phyloP scores from a whole-genome alignment of 441 rosid species.

The Gossypium davidsonii region DNA sequence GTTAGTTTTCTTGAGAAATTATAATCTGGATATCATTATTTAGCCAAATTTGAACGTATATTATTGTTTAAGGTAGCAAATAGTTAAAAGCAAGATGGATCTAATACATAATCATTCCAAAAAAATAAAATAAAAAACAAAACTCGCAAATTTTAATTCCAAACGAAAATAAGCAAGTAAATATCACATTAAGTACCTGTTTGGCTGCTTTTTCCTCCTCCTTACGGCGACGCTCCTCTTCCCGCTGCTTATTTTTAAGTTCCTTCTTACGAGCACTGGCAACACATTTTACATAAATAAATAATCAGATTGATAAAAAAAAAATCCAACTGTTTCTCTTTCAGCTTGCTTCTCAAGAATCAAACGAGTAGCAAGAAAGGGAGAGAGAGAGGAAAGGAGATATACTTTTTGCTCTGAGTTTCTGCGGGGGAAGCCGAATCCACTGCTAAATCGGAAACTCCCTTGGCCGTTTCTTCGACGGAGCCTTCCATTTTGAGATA shows the following conservation, averaged over 20 bases:
- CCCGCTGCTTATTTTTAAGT: constrained; percentile 48
- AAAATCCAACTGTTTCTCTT: neutral
- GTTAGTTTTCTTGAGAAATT: neutral
- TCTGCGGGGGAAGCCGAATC: constrained; percentile 27
- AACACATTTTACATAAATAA: neutral
- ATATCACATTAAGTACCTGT: constrained; percentile 25
- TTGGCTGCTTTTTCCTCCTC: constrained; percentile 60
- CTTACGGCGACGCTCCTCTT: constrained; percentile 58
- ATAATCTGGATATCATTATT: neutral
- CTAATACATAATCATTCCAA: neutral
- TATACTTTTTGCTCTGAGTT: constrained; percentile 51
- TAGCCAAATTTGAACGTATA: neutral
- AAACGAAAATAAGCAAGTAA: neutral
- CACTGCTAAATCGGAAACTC: constrained; percentile 23
- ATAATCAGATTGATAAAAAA: neutral
- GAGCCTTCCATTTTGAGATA: constrained; percentile 18
- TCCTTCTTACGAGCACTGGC: constrained; percentile 65
- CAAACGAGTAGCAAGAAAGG: neutral
- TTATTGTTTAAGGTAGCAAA: neutral
- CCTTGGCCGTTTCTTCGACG: constrained; percentile 22
- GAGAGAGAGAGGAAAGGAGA: neutral
- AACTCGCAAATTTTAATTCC: neutral
- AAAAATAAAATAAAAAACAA: neutral
- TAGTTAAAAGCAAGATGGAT: neutral
- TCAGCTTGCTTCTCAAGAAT: neutral